phyloP scores from a whole-genome alignment of 2,329 filamentous ascomycete genomes.

The Aspergillus sp. region DNA sequence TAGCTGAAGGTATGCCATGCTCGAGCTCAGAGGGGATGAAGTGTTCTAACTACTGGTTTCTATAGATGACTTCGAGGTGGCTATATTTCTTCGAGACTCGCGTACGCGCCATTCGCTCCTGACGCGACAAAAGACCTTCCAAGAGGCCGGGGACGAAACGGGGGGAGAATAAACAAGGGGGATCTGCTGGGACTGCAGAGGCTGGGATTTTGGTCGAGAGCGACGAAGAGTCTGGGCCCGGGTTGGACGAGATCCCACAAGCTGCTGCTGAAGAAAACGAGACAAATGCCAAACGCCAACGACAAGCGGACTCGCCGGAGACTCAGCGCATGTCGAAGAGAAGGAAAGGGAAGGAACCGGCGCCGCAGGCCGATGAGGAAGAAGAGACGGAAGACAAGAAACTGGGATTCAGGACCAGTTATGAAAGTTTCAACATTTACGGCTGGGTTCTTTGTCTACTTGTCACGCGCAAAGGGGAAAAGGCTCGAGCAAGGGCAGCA shows the following conservation, averaged over 20 bases:
- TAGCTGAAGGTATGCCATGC: constrained; percentile 61
- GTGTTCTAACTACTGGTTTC: no score
- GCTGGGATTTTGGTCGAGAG: constrained; percentile 54
- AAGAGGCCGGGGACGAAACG: constrained; percentile 44
- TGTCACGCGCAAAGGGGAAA: constrained; percentile 65
- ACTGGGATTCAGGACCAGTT: constrained; percentile 75
- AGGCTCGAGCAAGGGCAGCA: constrained; percentile 28
- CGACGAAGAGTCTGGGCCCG: constrained; percentile 50
- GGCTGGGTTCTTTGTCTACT: constrained; percentile 88
- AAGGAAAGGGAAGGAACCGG: constrained; percentile 28
- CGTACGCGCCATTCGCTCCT: constrained; percentile 80
- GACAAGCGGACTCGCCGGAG: constrained; percentile 15
- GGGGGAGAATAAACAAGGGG: not conserved
- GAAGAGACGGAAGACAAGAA: constrained; percentile 80
- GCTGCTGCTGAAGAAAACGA: constrained; percentile 19
- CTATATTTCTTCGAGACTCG: constrained; percentile 86
- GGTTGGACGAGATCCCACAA: constrained; percentile 53
- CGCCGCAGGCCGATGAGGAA: constrained; percentile 38
- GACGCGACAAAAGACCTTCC: constrained; percentile 76
- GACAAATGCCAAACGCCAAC: constrained; percentile 3
- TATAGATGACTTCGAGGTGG: constrained; percentile 89
- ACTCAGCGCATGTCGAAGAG: constrained; percentile 16
- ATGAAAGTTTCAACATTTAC: constrained; percentile 95
- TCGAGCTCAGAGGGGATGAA: constrained; percentile 1
- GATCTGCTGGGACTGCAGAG: constrained; percentile 15